Conservation (phyloP, 2,329 filamentous ascomycete species). For the Dothistroma septosporum region DNA sequence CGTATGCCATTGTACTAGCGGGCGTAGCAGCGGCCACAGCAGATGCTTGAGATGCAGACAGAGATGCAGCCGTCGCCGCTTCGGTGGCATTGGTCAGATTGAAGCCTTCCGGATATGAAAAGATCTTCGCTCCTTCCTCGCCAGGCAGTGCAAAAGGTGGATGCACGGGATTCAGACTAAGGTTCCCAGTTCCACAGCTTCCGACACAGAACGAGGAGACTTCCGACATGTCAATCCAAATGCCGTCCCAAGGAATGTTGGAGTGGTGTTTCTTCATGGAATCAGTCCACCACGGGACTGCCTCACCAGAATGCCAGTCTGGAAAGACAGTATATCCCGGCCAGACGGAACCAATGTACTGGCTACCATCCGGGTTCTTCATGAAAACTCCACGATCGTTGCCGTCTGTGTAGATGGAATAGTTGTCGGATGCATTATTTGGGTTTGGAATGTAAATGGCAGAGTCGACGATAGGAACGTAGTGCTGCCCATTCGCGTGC, state of each 20-base stretch:
- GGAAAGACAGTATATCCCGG: constrained; percentile 55
- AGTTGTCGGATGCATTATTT: constrained; percentile 62
- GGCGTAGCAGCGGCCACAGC: constrained; percentile 34
- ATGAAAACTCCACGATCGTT: constrained; percentile 34
- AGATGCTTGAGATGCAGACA: constrained; percentile 50
- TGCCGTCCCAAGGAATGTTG: constrained; percentile 51
- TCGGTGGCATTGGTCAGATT: constrained; percentile 65
- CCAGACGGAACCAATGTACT: constrained; percentile 51
- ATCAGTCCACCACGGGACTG: constrained; percentile 57
- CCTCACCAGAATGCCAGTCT: constrained; percentile 57
- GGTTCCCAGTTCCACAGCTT: constrained; percentile 63
- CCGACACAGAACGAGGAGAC: constrained; percentile 65
- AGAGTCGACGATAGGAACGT: constrained; percentile 58
- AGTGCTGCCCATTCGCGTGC: constrained; percentile 54
- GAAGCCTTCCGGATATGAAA: constrained; percentile 63
- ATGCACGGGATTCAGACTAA: constrained; percentile 65
- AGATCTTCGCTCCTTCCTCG: constrained; percentile 57
- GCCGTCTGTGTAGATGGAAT: constrained; percentile 39
- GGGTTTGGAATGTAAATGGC: constrained; percentile 71
- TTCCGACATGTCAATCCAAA: constrained; percentile 62
- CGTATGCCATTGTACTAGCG: constrained; percentile 20
- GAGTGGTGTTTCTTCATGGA: constrained; percentile 51
- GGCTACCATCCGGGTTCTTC: constrained; percentile 34
- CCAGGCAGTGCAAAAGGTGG: constrained; percentile 63
- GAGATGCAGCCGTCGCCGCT: constrained; percentile 56